phyloP scores from a whole-genome alignment of 169 alveolate genomes.

The Cryptosporidium baileyi region DNA sequence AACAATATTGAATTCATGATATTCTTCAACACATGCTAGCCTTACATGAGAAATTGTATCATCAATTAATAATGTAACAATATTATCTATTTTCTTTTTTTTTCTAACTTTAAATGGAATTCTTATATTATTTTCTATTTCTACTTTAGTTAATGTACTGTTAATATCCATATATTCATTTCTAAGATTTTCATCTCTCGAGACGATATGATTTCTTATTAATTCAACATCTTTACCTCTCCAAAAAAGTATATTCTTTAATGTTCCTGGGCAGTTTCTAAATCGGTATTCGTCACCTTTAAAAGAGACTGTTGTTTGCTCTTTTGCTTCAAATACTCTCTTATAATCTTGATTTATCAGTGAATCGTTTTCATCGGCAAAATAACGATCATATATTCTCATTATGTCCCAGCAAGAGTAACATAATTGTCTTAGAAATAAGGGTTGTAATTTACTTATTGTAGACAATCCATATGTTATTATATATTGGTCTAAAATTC shows the following conservation, averaged over 20 bases:
- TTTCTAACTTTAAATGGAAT: slow-evolving; percentile 22
- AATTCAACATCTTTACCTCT: slow-evolving; percentile 26
- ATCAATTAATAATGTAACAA: slow-evolving; percentile 56
- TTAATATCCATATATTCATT: neutral
- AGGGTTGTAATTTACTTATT: slow-evolving; percentile 14
- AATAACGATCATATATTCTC: slow-evolving; percentile 45
- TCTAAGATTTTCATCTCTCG: neutral
- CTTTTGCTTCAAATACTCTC: slow-evolving; percentile 57
- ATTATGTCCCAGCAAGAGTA: slow-evolving; percentile 56
- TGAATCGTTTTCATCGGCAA: slow-evolving; percentile 44
- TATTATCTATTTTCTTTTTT: slow-evolving; percentile 13
- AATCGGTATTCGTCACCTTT: slow-evolving; percentile 22
- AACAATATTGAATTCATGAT: slow-evolving; percentile 6
- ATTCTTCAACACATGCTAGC: slow-evolving; percentile 40
- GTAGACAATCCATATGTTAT: slow-evolving; percentile 38
- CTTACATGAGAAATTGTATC: slow-evolving; percentile 14
- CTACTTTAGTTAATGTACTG: neutral
- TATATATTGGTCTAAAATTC: slow-evolving; percentile 44
- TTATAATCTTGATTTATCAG: neutral
- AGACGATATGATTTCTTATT: slow-evolving; percentile 21
- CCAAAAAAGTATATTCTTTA: slow-evolving; percentile 31
- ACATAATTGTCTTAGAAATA: slow-evolving; percentile 5
- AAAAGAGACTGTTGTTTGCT: slow-evolving; percentile 9
- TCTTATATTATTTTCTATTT: slow-evolving; percentile 3
- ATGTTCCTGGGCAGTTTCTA: slow-evolving; percentile 43